A percentile compares a stretch with the other conserved stretches of the same genome.
Evolutionary conservation across 2,329 filamentous ascomycete species (phyloP).

Genomic region (Fusarium miscanthi): DNA sequence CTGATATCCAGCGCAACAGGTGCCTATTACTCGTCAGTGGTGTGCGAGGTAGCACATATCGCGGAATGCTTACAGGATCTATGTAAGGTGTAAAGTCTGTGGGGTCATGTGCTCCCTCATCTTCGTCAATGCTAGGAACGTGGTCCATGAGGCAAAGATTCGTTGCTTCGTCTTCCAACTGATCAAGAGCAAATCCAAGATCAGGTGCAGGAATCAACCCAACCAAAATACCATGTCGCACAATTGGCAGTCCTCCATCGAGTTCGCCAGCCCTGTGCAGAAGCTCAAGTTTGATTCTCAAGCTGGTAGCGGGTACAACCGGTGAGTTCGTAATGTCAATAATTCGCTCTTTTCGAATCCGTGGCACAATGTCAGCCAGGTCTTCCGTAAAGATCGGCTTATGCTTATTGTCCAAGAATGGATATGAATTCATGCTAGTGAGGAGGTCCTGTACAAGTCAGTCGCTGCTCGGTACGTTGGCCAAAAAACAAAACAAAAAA

Average conservation of each 20-base stretch:
- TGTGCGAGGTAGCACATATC: neutral
- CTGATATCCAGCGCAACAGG: conserved; percentile 89
- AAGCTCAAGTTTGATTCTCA: conserved; percentile 83
- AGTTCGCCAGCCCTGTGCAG: conserved; percentile 89
- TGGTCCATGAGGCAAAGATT: conserved; percentile 85
- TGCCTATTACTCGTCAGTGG: conserved; percentile 61
- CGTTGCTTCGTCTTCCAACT: conserved; percentile 78
- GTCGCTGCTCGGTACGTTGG: neutral
- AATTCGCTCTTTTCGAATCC: conserved; percentile 77
- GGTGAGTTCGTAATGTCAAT: conserved; percentile 91
- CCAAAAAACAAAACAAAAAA: conserved; percentile 9
- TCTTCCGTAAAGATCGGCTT: conserved; percentile 91
- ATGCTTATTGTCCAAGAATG: conserved; percentile 96
- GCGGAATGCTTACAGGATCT: conserved; percentile 73
- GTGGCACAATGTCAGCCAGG: conserved; percentile 85
- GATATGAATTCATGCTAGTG: conserved; percentile 97
- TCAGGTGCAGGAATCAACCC: conserved; percentile 95
- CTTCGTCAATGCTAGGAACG: conserved; percentile 70
- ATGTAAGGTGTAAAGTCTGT: conserved; percentile 93
- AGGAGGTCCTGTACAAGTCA: conserved; percentile 74
- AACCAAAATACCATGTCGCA: conserved; percentile 82
- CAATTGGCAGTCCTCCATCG: conserved; percentile 89
- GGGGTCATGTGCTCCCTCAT: conserved; percentile 72
- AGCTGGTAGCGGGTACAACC: conserved; percentile 77
- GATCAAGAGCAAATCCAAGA: conserved; percentile 91